Conservation (phyloP, 1,139 yeast genomes). For the Meyerozyma athensensis region DNA sequence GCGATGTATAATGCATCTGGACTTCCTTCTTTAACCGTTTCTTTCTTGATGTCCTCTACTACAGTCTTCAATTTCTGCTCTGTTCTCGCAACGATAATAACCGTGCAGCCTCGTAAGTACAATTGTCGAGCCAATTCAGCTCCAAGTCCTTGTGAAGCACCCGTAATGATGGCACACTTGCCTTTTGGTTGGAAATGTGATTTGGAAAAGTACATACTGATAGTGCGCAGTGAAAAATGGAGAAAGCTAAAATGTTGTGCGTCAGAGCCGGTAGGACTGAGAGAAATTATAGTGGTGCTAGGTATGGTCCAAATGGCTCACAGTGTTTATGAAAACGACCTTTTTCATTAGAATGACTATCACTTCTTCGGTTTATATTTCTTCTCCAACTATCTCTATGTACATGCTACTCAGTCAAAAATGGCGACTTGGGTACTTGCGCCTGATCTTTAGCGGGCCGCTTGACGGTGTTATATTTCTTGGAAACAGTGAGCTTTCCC, state of each 20-base stretch:
- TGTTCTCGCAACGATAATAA: conserved; percentile 74
- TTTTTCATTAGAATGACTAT: too few species aligned
- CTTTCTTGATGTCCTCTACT: conserved; percentile 36
- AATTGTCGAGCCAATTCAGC: conserved; percentile 65
- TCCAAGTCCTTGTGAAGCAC: conserved; percentile 96
- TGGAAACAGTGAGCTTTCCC: conserved; percentile 27
- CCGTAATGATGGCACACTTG: conserved; percentile 74
- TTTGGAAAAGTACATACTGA: conserved; percentile 24
- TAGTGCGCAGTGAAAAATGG: neutral
- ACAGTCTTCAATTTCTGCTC: conserved; percentile 49
- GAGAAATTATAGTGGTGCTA: neutral
- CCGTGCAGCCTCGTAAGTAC: conserved; percentile 54
- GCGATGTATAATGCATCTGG: conserved; percentile 34
- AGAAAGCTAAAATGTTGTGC: neutral
- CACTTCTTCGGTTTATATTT: neutral
- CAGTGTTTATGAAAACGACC: neutral
- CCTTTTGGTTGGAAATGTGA: conserved; percentile 32
- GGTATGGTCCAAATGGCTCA: neutral
- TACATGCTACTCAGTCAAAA: conserved; percentile 16
- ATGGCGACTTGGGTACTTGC: conserved; percentile 37
- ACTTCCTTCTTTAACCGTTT: conserved; percentile 11
- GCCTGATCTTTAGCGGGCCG: conserved; percentile 20
- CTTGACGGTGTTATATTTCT: conserved; percentile 32
- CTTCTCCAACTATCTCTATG: conserved; percentile 6
- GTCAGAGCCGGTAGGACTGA: neutral